phyloP scores from a whole-genome alignment of 2,329 filamentous ascomycete species.

The Rhynchosporium secalis region DNA sequence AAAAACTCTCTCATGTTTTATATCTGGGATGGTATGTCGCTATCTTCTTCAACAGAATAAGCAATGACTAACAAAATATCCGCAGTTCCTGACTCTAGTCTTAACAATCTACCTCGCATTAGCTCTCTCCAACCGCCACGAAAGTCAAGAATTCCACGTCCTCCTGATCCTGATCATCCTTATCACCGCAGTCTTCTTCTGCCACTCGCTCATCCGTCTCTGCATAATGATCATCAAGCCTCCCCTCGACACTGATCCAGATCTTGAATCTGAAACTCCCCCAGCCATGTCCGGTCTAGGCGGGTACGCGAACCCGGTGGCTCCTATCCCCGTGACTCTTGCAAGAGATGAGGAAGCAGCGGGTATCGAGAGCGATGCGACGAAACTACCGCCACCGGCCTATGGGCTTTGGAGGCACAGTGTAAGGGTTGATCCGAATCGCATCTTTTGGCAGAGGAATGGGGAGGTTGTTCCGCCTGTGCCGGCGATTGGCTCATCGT shows the following conservation, averaged over 20 bases:
- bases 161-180: conserved; percentile 78
- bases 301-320: conserved; percentile 68
- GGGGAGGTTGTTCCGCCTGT: conserved; percentile 38
- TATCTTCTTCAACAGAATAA: background rate
- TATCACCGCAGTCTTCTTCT: conserved; percentile 74
- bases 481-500: conserved; percentile 9
- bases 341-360: conserved; percentile 71
- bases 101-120: conserved; percentile 60
- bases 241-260: conserved; percentile 34
- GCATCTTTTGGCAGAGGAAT: conserved; percentile 78
- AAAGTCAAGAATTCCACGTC: conserved; percentile 73
- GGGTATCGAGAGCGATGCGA: conserved; percentile 54
- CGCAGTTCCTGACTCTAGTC: conserved; percentile 34
- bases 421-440: conserved; percentile 77
- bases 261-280: conserved; percentile 40
- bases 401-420: conserved; percentile 85
- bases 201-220: conserved; percentile 73
- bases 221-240: conserved; percentile 60
- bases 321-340: conserved; percentile 76
- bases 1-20: conserved; percentile 60
- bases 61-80: conserved; percentile 16
- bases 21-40: conserved; percentile 53
- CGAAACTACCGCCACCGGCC: conserved; percentile 70
- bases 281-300: conserved; percentile 55
- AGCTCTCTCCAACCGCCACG: conserved; percentile 62